Evolutionary conservation across 768 basidiomycete species (phyloP).

Genomic region (Pleurotus tuber-regium): DNA sequence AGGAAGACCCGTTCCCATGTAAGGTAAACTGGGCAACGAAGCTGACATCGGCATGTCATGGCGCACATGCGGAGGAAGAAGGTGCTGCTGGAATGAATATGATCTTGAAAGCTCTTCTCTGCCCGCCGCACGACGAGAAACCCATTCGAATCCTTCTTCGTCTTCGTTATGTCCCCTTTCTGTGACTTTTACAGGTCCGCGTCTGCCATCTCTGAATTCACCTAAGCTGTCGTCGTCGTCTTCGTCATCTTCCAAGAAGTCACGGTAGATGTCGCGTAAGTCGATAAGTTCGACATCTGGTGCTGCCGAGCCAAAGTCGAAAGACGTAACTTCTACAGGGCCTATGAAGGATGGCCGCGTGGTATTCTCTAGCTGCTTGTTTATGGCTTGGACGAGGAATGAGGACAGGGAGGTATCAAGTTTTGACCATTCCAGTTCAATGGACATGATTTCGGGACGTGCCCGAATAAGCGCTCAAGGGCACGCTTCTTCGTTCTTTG

Average conservation of each 20-base stretch:
- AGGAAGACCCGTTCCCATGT: background rate
- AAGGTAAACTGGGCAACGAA: slow-evolving; percentile 3
- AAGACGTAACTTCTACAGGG: slow-evolving; percentile 79
- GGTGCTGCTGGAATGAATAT: slow-evolving; percentile 52
- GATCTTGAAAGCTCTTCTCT: slow-evolving; percentile 34
- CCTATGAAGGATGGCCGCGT: slow-evolving; percentile 93
- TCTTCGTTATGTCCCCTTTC: slow-evolving; percentile 53
- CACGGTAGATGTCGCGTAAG: slow-evolving; percentile 89
- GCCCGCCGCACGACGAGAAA: slow-evolving; percentile 60
- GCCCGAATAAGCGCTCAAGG: slow-evolving; percentile 2
- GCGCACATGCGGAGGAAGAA: slow-evolving; percentile 71
- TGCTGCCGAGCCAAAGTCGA: slow-evolving; percentile 81
- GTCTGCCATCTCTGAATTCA: slow-evolving; percentile 24
- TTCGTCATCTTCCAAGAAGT: slow-evolving; percentile 87
- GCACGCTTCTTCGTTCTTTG: background rate
- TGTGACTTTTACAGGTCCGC: slow-evolving; percentile 45
- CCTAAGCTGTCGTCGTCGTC: slow-evolving; percentile 54
- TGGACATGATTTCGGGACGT: slow-evolving; percentile 67
- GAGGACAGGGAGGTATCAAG: slow-evolving; percentile 72
- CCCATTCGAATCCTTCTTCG: slow-evolving; percentile 84
- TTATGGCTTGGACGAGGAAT: slow-evolving; percentile 71
- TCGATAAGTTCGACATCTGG: slow-evolving; percentile 92
- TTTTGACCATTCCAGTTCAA: slow-evolving; percentile 92
- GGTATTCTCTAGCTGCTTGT: slow-evolving; percentile 68
- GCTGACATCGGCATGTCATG: slow-evolving; percentile 20